These are phyloP conservation scores for Durio zibethinus DNA, from an alignment of 345 rosid genomes.

Conservation along the genomic window DNA sequence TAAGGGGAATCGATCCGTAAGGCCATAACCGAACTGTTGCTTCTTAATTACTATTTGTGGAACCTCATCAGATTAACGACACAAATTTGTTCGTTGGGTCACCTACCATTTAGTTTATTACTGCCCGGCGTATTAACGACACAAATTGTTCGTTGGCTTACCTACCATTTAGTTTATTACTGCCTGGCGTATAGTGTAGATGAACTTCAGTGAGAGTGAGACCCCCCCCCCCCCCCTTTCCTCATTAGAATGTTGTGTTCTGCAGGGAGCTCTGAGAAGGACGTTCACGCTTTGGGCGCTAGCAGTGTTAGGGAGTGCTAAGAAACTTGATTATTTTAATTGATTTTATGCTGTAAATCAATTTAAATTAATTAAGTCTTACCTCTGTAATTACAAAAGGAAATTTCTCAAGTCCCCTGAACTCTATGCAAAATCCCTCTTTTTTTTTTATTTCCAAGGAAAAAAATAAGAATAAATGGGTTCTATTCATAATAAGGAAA, in stretches of 20 bases:
- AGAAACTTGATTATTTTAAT: too few species aligned
- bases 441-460: too few species aligned
- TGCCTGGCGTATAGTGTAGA: not conserved
- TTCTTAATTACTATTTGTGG: conserved; percentile 24
- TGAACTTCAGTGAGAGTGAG: not conserved
- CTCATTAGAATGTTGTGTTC: conserved; percentile 7
- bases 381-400: too few species aligned
- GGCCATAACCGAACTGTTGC: conserved; percentile 15
- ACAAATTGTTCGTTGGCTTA: conserved; percentile 19
- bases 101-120: conserved; percentile 7
- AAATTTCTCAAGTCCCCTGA: too few species aligned
- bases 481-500: too few species aligned
- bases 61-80: conserved; percentile 22
- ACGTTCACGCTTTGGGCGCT: not conserved
- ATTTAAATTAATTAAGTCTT: too few species aligned
- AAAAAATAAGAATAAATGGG: too few species aligned
- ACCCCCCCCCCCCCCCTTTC: too few species aligned
- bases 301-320: too few species aligned
- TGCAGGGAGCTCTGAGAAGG: not conserved
- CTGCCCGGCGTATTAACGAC: too few species aligned
- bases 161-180: conserved; percentile 10
- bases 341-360: too few species aligned
- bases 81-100: conserved; percentile 19
- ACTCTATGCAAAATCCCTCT: too few species aligned
- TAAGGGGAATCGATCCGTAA: conserved; percentile 19